Percentiles rank a stretch among this genome's conserved stretches.
Conservation (phyloP, 2,329 filamentous ascomycete species). For the Colletotrichum australisinense region DNA sequence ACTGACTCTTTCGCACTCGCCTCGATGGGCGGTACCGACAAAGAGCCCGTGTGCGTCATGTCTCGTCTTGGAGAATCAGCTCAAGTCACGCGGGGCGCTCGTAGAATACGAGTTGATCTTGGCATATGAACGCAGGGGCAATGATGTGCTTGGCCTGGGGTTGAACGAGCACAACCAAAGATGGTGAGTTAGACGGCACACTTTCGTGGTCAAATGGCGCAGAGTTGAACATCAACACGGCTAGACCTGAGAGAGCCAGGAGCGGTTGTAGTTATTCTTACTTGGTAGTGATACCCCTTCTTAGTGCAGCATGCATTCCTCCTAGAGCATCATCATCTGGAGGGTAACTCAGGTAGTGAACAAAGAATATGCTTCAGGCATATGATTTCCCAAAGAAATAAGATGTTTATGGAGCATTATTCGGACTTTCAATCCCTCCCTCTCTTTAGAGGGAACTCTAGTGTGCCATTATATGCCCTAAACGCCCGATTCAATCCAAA, state of each 20-base stretch:
- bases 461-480: not conserved
- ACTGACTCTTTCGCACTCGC: slow-evolving; percentile 90
- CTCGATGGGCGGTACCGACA: slow-evolving; percentile 86
- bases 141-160: not conserved
- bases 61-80: slow-evolving; percentile 73
- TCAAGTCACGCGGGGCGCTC: slow-evolving; percentile 66
- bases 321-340: slow-evolving; percentile 9
- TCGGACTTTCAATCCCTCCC: not conserved
- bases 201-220: not conserved
- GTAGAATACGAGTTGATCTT: slow-evolving; percentile 53
- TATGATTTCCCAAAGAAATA: not conserved
- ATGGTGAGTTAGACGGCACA: not conserved
- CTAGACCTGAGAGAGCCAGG: not conserved
- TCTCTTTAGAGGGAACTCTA: not conserved
- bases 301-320: not conserved
- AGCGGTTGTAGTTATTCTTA: slow-evolving; percentile 4
- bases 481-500: not conserved
- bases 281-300: slow-evolving; percentile 28
- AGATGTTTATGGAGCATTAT: not conserved
- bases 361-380: not conserved
- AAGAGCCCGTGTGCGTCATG: slow-evolving; percentile 85
- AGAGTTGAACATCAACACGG: not conserved
- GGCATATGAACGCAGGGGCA: not conserved
- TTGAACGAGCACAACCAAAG: not conserved
- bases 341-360: not conserved